These are phyloP conservation scores for Boletus rex-veris DNA, from an alignment of 768 basidiomycete genomes.

Conservation along the genomic window DNA sequence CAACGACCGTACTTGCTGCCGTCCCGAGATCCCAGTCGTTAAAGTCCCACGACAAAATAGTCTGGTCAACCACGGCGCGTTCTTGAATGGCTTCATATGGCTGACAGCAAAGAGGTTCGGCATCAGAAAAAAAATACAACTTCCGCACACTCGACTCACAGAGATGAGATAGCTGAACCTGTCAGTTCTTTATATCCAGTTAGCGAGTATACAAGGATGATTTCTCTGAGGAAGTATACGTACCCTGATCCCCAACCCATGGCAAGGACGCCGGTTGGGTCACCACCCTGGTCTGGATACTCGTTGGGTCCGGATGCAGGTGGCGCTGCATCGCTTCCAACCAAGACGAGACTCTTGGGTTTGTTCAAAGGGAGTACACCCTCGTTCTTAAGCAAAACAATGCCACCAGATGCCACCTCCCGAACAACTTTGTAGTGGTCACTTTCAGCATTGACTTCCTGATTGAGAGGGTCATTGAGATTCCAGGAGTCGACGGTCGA, in stretches of 20 bases:
- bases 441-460: slow-evolving; percentile 54
- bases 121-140: not conserved
- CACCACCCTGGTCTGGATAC: slow-evolving; percentile 58
- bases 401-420: slow-evolving; percentile 63
- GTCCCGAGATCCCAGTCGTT: slow-evolving; percentile 60
- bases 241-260: slow-evolving; percentile 91
- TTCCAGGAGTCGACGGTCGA: slow-evolving; percentile 29
- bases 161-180: slow-evolving; percentile 78
- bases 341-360: slow-evolving; percentile 54
- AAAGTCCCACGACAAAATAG: slow-evolving; percentile 63
- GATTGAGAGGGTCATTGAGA: slow-evolving; percentile 29
- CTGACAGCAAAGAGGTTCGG: slow-evolving; percentile 27
- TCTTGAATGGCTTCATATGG: slow-evolving; percentile 80
- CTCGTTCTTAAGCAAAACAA: slow-evolving; percentile 67
- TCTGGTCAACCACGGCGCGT: slow-evolving; percentile 64
- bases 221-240: not conserved
- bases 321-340: slow-evolving; percentile 66
- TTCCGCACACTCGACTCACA: slow-evolving; percentile 36
- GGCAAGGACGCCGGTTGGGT: slow-evolving; percentile 66
- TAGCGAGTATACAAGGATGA: not conserved
- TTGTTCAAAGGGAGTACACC: slow-evolving; percentile 56
- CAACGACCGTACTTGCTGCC: slow-evolving; percentile 46
- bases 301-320: slow-evolving; percentile 66
- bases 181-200: slow-evolving; percentile 44
- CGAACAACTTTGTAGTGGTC: slow-evolving; percentile 50